Evolutionary conservation across 1,284 basidiomycete species (phyloP).

Genomic region (Sanguinoderma infundibulare): DNA sequence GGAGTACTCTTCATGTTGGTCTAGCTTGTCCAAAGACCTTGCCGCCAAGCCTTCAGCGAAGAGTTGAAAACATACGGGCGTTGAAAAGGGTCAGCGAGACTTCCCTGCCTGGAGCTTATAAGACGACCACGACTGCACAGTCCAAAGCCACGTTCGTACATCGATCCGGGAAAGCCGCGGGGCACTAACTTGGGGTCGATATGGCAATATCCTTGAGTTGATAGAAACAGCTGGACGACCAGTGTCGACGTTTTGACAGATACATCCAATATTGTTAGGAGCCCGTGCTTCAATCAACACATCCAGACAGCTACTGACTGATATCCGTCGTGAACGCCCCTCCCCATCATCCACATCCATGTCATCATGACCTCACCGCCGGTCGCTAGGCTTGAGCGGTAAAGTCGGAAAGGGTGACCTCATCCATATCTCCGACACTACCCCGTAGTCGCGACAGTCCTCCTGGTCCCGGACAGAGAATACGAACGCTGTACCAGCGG

Average conservation of each 20-base stretch:
- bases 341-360: background rate
- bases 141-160: background rate
- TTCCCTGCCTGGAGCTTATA: background rate
- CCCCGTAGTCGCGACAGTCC: background rate
- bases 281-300: background rate
- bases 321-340: background rate
- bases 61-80: background rate
- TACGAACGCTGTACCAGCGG: background rate
- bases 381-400: background rate
- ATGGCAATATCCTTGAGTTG: background rate
- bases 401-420: background rate
- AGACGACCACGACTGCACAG: background rate
- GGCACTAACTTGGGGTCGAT: background rate
- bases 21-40: background rate
- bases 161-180: background rate
- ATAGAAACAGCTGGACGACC: background rate
- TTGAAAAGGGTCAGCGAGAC: background rate
- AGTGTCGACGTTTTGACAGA: background rate
- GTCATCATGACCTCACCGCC: background rate
- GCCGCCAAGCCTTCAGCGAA: too few species aligned
- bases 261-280: background rate
- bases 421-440: background rate
- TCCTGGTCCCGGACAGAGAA: background rate
- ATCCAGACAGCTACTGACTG: background rate
- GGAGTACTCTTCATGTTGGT: background rate